Base-by-base conservation (phyloP, 768 basidiomycete species). In the Boletellus emodensis region DNA sequence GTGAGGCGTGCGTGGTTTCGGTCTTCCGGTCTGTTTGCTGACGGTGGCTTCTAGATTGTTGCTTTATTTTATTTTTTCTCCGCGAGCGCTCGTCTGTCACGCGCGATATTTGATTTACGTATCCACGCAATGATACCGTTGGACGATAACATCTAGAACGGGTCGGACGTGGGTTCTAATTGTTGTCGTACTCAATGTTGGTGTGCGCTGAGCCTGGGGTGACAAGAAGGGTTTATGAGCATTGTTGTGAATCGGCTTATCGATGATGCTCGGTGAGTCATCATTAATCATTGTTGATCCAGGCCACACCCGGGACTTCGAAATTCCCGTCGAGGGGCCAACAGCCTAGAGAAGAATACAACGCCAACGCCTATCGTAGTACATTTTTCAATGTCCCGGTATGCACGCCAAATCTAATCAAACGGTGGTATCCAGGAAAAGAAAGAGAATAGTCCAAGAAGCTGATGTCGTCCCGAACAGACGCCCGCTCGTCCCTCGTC, bases 341-440 rank as follows among this genome's bases (percentile, higher is more conserved):
- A 53, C 54, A 45, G 30, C 34, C 39, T 42, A 51, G 49, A 44
- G 57, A 60, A 44, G 57, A 60, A 56, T 66, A 64, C 64, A 68
- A 51, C 24, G 24, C 1, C 24, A 55, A 56, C 53, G 36, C 30
- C 22, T 60, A 54, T 40, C 26, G 37, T 48, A 44, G 33, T 49
- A 52, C 46, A 57, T 40, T 33, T 51, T 26, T 26, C 22, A 63
- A 38, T 37, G 61, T 66, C 57, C 67, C 60, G 51, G 39, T 28
- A 52, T 43, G 51, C 59, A 53, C 49, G 12, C 32, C 38, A 40
- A 20, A 26, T 60, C 58, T 54, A 57, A 52, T 50, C 46, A 24
- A 41, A 26, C 48, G 37, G 38, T 53, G 56, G 56, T 65, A 65
- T 65, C 66, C 42, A 40, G 24, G 24, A 26, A 26, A 26, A 7